Percentiles rank a stretch among this genome's conserved stretches.
phyloP scores from a whole-genome alignment of 169 alveolate species.

The Prorocentrum cordatum region DNA sequence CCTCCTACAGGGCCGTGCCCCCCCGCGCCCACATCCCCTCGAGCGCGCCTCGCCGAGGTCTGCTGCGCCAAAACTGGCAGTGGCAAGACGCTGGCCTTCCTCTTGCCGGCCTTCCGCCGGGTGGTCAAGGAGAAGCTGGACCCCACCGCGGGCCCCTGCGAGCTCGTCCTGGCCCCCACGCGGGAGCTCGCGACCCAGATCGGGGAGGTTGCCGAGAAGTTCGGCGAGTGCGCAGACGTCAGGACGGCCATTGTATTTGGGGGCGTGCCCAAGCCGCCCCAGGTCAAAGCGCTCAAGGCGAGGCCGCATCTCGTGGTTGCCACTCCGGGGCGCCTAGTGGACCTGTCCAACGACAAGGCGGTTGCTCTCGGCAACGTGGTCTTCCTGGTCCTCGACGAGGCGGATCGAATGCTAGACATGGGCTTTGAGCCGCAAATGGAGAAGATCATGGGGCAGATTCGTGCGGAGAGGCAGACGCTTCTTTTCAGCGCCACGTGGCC shows the following conservation, averaged over 20 bases:
- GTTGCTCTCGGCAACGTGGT: slow-evolving; percentile 80
- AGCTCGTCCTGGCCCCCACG: neutral
- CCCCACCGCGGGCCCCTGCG: no score
- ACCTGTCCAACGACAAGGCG: slow-evolving; percentile 75
- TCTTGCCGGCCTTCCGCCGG: neutral
- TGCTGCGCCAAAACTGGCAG: neutral
- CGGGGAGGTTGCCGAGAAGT: neutral
- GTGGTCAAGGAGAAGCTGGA: neutral
- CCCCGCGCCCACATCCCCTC: no score
- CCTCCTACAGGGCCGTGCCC: no score
- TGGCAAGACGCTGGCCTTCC: neutral
- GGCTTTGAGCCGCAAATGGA: slow-evolving; percentile 81
- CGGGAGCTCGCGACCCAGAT: neutral
- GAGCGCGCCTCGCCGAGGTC: no score
- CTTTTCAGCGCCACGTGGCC: slow-evolving; percentile 91
- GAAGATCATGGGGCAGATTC: slow-evolving; percentile 77
- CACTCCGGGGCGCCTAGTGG: slow-evolving; percentile 86
- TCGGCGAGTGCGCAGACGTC: neutral
- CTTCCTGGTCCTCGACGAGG: slow-evolving; percentile 87
- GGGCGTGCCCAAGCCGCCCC: slow-evolving; percentile 6
- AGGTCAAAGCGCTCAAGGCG: neutral
- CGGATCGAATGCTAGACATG: slow-evolving; percentile 84
- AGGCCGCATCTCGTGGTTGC: slow-evolving; percentile 79
- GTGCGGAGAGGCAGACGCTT: slow-evolving; percentile 87
- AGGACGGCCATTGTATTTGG: neutral